Percentiles rank a stretch among this genome's conserved stretches.
These are phyloP conservation scores for Fusarium sp. DNA, from an alignment of 2,329 filamentous ascomycete genomes.

Conservation along the genomic window DNA sequence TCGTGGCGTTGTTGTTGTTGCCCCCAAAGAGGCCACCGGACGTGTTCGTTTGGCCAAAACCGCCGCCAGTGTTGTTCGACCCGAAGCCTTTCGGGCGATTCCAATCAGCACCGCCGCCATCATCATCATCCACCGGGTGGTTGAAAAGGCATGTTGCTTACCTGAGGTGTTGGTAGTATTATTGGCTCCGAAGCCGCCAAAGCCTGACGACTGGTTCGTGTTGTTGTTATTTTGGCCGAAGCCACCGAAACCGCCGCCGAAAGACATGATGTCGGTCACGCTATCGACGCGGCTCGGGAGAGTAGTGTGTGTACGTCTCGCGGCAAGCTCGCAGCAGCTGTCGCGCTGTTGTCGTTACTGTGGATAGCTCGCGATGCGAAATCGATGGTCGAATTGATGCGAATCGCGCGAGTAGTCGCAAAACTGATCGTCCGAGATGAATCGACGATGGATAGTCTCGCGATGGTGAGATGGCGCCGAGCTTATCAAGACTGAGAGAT, in stretches of 20 bases:
- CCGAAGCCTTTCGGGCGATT: slow-evolving; percentile 48
- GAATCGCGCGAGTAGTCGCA: slow-evolving; percentile 9
- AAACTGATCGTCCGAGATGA: slow-evolving; percentile 6
- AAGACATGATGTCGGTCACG: slow-evolving; percentile 61
- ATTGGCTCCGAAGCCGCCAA: slow-evolving; percentile 68
- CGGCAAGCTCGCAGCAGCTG: slow-evolving; percentile 22
- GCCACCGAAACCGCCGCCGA: slow-evolving; percentile 60
- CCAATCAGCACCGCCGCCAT: slow-evolving; percentile 41
- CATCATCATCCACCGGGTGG: slow-evolving; percentile 30
- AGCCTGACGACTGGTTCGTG: slow-evolving; percentile 56
- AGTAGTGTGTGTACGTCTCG: slow-evolving; percentile 25
- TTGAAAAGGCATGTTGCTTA: slow-evolving; percentile 55
- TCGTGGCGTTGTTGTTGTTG: slow-evolving; percentile 45
- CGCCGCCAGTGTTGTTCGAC: slow-evolving; percentile 47
- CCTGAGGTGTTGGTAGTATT: slow-evolving; percentile 58
- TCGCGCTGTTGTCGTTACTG: slow-evolving; percentile 35
- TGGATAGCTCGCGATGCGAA: slow-evolving; percentile 29
- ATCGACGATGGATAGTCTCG: not conserved
- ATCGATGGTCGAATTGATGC: slow-evolving; percentile 28
- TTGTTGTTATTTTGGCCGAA: slow-evolving; percentile 68
- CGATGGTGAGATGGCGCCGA: slow-evolving; percentile 17
- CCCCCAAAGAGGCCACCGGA: slow-evolving; percentile 61
- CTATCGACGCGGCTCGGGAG: slow-evolving; percentile 36
- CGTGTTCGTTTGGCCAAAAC: slow-evolving; percentile 57
- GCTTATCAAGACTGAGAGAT: slow-evolving; percentile 5